Conservation (phyloP, 306 rosid species). For the Gastrolobium villosum region DNA sequence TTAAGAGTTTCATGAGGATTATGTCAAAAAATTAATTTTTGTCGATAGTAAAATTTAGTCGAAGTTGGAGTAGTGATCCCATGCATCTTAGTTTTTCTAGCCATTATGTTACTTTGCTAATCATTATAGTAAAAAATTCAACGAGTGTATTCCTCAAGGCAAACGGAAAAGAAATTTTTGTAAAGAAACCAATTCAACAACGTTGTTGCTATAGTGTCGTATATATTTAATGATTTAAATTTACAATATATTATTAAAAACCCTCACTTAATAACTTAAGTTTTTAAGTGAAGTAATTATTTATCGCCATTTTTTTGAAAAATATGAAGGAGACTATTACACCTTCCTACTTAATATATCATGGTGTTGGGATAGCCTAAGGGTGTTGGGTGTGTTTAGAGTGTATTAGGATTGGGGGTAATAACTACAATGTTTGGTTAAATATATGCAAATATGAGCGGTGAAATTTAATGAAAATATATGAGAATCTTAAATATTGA, state of each 20-base stretch:
- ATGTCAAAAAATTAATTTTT: too few relatives aligned
- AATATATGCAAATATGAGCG: background rate
- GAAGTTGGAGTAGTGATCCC: too few relatives aligned
- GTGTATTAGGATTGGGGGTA: too few relatives aligned
- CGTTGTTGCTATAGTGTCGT: background rate
- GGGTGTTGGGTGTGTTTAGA: too few relatives aligned
- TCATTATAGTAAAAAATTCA: background rate
- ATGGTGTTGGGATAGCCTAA: too few relatives aligned
- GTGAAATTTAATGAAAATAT: background rate
- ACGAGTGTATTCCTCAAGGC: background rate
- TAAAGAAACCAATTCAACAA: constrained; percentile 1
- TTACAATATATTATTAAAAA: background rate
- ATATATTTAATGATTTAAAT: background rate
- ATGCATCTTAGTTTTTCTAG: too few relatives aligned
- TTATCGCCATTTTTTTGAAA: too few relatives aligned
- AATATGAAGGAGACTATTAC: background rate
- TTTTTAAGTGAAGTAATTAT: too few relatives aligned
- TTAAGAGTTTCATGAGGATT: too few relatives aligned
- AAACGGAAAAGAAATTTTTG: background rate
- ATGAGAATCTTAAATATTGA: background rate
- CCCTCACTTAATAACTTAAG: too few relatives aligned
- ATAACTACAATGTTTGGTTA: background rate
- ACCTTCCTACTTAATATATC: background rate
- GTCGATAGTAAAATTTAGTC: too few relatives aligned
- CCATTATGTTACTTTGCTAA: background rate